Percentiles rank a stretch among this genome's conserved stretches.
phyloP scores from a whole-genome alignment of 106 monocot species.

The Alisma plantagoaquatica region DNA sequence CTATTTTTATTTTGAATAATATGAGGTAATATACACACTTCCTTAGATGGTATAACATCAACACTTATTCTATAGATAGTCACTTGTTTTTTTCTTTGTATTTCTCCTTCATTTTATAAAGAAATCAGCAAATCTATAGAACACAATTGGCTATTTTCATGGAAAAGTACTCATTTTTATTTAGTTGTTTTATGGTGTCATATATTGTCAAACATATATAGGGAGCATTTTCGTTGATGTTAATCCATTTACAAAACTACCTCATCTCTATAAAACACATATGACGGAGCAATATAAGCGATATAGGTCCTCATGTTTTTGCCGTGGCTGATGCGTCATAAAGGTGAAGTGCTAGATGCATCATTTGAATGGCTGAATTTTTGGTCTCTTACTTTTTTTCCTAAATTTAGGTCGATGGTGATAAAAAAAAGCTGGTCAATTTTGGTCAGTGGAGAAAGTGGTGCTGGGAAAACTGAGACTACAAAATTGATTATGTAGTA shows the following conservation, averaged over 20 bases:
- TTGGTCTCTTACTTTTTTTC: not conserved
- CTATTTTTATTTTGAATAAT: too few relatives aligned
- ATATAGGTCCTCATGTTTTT: constrained; percentile 76
- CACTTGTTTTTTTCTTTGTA: too few relatives aligned
- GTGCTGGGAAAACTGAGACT: constrained; percentile 89
- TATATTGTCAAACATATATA: constrained; percentile 67
- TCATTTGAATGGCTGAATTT: constrained; percentile 2
- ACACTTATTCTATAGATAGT: too few relatives aligned
- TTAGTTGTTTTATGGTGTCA: too few relatives aligned
- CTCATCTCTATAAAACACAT: constrained; percentile 57
- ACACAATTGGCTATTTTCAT: too few relatives aligned
- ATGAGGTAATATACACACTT: too few relatives aligned
- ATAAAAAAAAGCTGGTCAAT: constrained; percentile 82
- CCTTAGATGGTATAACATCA: too few relatives aligned
- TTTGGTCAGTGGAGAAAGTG: constrained; percentile 93
- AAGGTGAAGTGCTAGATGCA: too few relatives aligned
- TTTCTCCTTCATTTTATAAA: too few relatives aligned
- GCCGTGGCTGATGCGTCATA: constrained; percentile 77
- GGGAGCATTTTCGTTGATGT: constrained; percentile 68
- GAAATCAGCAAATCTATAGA: too few relatives aligned
- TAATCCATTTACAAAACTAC: constrained; percentile 68
- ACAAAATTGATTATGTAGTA: constrained; percentile 92
- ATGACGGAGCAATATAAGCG: constrained; percentile 80
- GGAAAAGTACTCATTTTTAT: too few relatives aligned
- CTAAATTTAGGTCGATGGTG: constrained; percentile 56